Percentiles rank a stretch among this genome's conserved stretches.
Conservation (phyloP, 2,329 filamentous ascomycete species). For the Penicillium sp. region DNA sequence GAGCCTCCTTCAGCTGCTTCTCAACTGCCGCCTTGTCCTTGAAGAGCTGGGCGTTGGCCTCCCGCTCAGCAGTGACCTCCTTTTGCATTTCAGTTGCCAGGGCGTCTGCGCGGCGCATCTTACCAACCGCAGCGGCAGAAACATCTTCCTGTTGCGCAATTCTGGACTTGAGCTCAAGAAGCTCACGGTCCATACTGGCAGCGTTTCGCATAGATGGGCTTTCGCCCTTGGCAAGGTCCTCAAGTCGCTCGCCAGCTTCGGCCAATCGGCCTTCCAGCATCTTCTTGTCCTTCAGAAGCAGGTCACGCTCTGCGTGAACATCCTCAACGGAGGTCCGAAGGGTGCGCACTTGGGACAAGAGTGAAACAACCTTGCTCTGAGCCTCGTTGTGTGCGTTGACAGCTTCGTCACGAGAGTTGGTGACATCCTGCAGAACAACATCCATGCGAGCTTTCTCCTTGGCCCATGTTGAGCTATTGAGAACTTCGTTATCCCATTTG, state of each 20-base stretch:
- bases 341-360: conserved; percentile 84
- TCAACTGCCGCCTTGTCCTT: conserved; percentile 88
- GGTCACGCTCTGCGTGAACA: conserved; percentile 78
- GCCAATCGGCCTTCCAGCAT: conserved; percentile 77
- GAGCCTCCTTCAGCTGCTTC: conserved; percentile 85
- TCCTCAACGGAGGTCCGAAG: conserved; percentile 85
- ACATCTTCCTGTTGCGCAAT: conserved; percentile 94
- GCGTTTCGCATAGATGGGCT: conserved; percentile 87
- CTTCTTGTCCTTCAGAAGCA: conserved; percentile 83
- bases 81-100: conserved; percentile 87
- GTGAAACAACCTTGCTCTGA: conserved; percentile 85
- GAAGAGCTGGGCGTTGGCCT: conserved; percentile 75
- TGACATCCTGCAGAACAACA: conserved; percentile 82
- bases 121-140: conserved; percentile 85
- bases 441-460: conserved; percentile 96
- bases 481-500: conserved; percentile 97
- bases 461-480: conserved; percentile 96
- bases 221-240: conserved; percentile 81
- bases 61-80: conserved; percentile 82
- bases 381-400: conserved; percentile 91
- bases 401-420: conserved; percentile 89
- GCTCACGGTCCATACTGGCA: conserved; percentile 81
- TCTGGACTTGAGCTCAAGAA: conserved; percentile 83
- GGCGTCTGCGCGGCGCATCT: conserved; percentile 93
- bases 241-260: conserved; percentile 83